These are phyloP conservation scores for Scheffersomyces quercinus DNA, from an alignment of 1,139 yeast genomes.

Conservation along the genomic window DNA sequence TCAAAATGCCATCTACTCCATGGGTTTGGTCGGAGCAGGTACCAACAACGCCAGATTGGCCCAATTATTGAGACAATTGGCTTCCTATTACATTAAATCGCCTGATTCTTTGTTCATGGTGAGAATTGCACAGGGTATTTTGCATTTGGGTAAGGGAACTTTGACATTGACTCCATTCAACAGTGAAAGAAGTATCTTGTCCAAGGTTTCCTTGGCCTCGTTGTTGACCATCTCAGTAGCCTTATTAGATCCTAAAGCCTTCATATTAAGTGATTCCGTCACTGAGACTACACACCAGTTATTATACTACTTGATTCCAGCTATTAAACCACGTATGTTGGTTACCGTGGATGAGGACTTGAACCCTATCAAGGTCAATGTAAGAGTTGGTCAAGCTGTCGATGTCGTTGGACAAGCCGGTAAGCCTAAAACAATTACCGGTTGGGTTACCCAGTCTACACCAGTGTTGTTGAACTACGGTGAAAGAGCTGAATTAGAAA, in stretches of 20 bases:
- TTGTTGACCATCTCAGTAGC: slow-evolving; percentile 83
- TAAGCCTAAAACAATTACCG: slow-evolving; percentile 96
- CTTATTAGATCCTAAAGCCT: slow-evolving; percentile 77
- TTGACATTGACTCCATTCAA: slow-evolving; percentile 86
- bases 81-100: slow-evolving; percentile 88
- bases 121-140: slow-evolving; percentile 90
- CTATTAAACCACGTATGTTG: slow-evolving; percentile 90
- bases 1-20: slow-evolving; percentile 88
- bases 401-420: slow-evolving; percentile 99
- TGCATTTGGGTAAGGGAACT: slow-evolving; percentile 96
- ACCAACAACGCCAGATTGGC: slow-evolving; percentile 98
- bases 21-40: slow-evolving; percentile 99
- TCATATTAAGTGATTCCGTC: slow-evolving; percentile 51
- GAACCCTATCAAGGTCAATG: slow-evolving; percentile 88
- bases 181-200: slow-evolving; percentile 82
- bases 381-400: slow-evolving; percentile 97
- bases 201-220: slow-evolving; percentile 89
- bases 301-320: slow-evolving; percentile 83
- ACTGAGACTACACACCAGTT: slow-evolving; percentile 71
- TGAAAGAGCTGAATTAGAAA: slow-evolving; percentile 96
- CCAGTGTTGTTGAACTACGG: slow-evolving; percentile 93
- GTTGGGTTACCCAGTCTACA: slow-evolving; percentile 98
- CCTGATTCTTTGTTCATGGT: slow-evolving; percentile 91
- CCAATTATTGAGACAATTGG: slow-evolving; percentile 90
- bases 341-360: slow-evolving; percentile 89